These are phyloP conservation scores for Stygiomarasmius scandens DNA, from an alignment of 1,284 basidiomycete genomes.

Conservation along the genomic window DNA sequence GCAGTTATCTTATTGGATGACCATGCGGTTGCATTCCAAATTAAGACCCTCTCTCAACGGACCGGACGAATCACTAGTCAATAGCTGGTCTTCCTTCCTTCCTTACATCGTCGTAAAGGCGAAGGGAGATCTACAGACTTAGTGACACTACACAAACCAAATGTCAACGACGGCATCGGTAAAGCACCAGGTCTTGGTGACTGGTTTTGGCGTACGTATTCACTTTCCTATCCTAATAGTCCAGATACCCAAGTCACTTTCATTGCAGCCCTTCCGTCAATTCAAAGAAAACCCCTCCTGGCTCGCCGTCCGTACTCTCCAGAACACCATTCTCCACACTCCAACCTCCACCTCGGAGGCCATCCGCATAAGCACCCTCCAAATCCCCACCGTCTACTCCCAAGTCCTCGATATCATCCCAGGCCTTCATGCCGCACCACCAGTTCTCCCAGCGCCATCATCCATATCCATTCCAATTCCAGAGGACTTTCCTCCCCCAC, in stretches of 20 bases:
- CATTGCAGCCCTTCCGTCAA: conserved; percentile 47
- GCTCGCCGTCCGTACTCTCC: conserved; percentile 52
- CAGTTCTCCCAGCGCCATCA: conserved; percentile 54
- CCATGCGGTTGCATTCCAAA: too few species aligned
- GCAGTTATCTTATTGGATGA: too few species aligned
- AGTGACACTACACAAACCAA: too few species aligned
- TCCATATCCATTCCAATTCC: too few species aligned
- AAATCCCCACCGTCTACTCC: conserved; percentile 64
- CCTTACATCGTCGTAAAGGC: too few species aligned
- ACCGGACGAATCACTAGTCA: too few species aligned
- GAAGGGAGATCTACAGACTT: too few species aligned
- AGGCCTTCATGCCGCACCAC: conserved; percentile 62
- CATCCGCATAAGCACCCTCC: conserved; percentile 60
- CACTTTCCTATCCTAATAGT: neutral
- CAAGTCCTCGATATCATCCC: conserved; percentile 60
- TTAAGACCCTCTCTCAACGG: too few species aligned
- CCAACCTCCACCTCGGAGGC: neutral
- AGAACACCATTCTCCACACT: conserved; percentile 34
- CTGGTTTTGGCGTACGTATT: neutral
- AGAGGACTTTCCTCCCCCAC: conserved; percentile 42
- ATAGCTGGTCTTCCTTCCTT: too few species aligned
- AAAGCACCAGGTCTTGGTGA: neutral
- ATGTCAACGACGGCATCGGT: neutral
- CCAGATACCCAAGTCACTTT: neutral
- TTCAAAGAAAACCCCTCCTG: conserved; percentile 57